Evolutionary conservation across 345 rosid species (phyloP), one percentile per base, ranked within the genome.

Genomic region (Clarkia xantiana): DNA sequence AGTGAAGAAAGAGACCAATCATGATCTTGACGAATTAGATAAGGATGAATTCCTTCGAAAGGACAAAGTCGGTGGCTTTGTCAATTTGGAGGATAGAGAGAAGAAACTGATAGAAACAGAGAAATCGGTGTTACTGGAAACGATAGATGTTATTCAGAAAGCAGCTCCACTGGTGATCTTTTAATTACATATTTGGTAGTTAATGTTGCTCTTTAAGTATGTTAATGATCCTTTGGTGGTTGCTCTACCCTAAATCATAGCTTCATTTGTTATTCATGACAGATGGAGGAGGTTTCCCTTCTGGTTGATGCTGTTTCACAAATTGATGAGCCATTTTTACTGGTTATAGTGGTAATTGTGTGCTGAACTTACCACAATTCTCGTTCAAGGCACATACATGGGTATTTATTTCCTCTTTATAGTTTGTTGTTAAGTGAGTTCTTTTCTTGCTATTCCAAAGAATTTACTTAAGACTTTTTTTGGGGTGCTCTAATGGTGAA

Each of bases 301-400:
- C 93, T 91, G 58, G 58, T 75, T 53, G 96, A 86, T 72, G 93
- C 93, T 29, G 75, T 74, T 62, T 72, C 96, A 67, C 85, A 76
- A 72, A 76, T 91, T 57, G 93, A 91, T 71, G 94, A 84, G 77
- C 96, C 98, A 29, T 81, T 86, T 79, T 74, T 86, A 44, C 82
- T 84, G 93, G 96, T 74, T 58, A 86, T 91, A 81, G 96, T 84
- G 94, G 96, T 91, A 91, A 86, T 81, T 78, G 87, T 75, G 96
- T 77, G 93, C 94, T 84, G 89, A 91, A 79, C 84, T 80, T 73
- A 47, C 98, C 63, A 78, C 83, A 79, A 79, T 76, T 91, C 84
- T 86, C 94, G 93, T 84, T 80, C 93, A 85, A 70, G 78, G 94
- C 70, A 80, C 80, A 72, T 91, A 62, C 76, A 71, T 81, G 75